phyloP scores from a whole-genome alignment of 768 basidiomycete species.

The Lactifluus piperatus region DNA sequence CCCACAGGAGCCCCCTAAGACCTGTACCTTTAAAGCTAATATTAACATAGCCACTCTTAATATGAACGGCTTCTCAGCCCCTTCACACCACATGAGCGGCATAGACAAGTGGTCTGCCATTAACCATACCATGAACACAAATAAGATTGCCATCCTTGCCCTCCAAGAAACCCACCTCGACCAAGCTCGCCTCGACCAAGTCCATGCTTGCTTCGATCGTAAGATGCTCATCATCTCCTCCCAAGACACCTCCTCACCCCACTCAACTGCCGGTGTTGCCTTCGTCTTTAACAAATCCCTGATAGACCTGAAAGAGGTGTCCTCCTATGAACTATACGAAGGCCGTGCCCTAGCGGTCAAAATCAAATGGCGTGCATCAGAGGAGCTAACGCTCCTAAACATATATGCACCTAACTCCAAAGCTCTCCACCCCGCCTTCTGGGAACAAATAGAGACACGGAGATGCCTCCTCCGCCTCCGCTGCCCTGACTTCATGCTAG shows the following conservation, averaged over 20 bases:
- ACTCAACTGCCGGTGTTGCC: not conserved
- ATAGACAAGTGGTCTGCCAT: not conserved
- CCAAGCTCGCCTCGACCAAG: not conserved
- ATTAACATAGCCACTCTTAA: not conserved
- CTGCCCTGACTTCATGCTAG: no score
- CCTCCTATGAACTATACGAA: not conserved
- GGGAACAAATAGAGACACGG: not conserved
- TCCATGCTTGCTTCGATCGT: not conserved
- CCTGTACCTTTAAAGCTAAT: no score
- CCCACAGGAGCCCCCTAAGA: no score
- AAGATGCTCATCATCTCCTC: not conserved
- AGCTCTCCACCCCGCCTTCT: not conserved
- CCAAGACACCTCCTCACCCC: rapidly evolving
- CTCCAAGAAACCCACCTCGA: not conserved
- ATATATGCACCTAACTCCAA: no score
- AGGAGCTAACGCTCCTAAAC: conserved; percentile 1
- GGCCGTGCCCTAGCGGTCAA: not conserved
- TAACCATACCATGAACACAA: not conserved
- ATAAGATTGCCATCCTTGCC: not conserved
- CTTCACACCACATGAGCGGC: no score
- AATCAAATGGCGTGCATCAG: conserved; percentile 15
- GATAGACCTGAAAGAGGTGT: not conserved
- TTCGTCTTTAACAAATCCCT: not conserved
- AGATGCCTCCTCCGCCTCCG: no score
- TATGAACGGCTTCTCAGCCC: not conserved